A percentile compares a stretch with the other conserved stretches of the same genome.
These are phyloP conservation scores for Hypoxylon sp. DNA, from an alignment of 2,329 filamentous ascomycete species.

Conservation along the genomic window DNA sequence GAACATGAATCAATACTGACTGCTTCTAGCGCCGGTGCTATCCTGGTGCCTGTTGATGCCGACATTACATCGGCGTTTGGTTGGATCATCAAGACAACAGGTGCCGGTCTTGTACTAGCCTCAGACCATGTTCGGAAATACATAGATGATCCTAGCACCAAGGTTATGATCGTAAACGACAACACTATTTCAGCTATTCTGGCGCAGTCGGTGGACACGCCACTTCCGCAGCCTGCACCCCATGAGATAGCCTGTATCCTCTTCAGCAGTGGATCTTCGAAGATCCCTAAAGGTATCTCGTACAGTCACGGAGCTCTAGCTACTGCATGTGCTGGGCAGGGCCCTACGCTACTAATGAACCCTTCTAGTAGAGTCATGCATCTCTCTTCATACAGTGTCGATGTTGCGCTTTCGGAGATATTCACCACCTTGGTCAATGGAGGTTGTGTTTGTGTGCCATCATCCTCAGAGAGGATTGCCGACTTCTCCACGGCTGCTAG, in stretches of 20 bases:
- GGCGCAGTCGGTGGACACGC: constrained; percentile 50
- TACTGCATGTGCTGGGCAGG: constrained; percentile 67
- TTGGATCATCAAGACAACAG: constrained; percentile 61
- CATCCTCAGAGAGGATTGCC: constrained; percentile 59
- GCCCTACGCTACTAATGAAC: constrained; percentile 64
- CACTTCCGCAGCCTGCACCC: constrained; percentile 55
- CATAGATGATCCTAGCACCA: constrained; percentile 58
- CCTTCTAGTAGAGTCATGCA: constrained; percentile 70
- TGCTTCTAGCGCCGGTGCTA: constrained; percentile 59
- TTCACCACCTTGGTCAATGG: constrained; percentile 67
- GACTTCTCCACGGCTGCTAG: constrained; percentile 60
- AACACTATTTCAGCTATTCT: constrained; percentile 58
- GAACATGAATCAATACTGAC: constrained; percentile 21
- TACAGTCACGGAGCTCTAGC: constrained; percentile 73
- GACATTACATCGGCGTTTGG: constrained; percentile 60
- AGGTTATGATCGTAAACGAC: constrained; percentile 61
- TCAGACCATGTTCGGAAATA: constrained; percentile 60
- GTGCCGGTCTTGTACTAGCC: constrained; percentile 61
- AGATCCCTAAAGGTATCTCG: constrained; percentile 72
- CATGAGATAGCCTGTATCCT: constrained; percentile 72
- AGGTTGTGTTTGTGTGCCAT: constrained; percentile 66
- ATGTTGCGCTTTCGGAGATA: constrained; percentile 68
- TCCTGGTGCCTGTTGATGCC: constrained; percentile 66
- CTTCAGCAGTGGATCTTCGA: constrained; percentile 71
- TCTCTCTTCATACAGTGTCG: constrained; percentile 69